Evolutionary conservation across 2,329 filamentous ascomycete species (phyloP).

Genomic region (Pestalotiopsis sp.): DNA sequence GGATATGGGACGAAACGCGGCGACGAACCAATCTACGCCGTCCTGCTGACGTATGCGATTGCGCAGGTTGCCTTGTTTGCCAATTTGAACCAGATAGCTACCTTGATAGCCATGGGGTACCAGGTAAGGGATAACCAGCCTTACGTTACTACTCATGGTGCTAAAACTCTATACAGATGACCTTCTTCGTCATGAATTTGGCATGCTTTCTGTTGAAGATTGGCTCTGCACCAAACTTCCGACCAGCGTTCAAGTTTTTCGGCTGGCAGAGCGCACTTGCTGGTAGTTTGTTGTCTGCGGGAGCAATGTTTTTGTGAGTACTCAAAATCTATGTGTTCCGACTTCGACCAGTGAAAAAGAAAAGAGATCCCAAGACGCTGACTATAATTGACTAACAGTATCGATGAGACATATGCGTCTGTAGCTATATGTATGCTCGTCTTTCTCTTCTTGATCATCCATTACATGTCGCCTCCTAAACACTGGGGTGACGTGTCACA

Average conservation of each 20-base stretch:
- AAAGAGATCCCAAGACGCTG: too few relatives aligned
- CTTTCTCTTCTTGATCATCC: slow-evolving; percentile 79
- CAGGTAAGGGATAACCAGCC: slow-evolving; percentile 46
- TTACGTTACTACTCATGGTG: not conserved
- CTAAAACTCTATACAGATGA: slow-evolving; percentile 58
- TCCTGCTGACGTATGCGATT: slow-evolving; percentile 72
- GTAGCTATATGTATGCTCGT: slow-evolving; percentile 73
- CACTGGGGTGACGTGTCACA: slow-evolving; percentile 90
- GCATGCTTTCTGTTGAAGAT: slow-evolving; percentile 87
- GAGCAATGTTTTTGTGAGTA: slow-evolving; percentile 74
- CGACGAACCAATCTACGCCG: slow-evolving; percentile 76
- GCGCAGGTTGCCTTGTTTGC: slow-evolving; percentile 80
- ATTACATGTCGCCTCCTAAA: slow-evolving; percentile 83
- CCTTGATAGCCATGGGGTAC: slow-evolving; percentile 88
- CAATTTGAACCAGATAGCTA: slow-evolving; percentile 85
- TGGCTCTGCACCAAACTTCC: slow-evolving; percentile 84
- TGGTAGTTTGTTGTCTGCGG: slow-evolving; percentile 73
- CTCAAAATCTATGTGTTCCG: too few relatives aligned
- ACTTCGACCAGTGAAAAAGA: too few relatives aligned
- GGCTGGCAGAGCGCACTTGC: slow-evolving; percentile 78
- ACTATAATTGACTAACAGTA: slow-evolving; percentile 29
- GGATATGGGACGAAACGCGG: slow-evolving; percentile 68
- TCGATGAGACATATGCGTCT: slow-evolving; percentile 78
- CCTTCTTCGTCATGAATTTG: slow-evolving; percentile 84
- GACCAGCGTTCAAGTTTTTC: slow-evolving; percentile 87